Evolutionary conservation across 805 yeast species (phyloP), one percentile per base, ranked within the genome.

Genomic region (Yarrowia divulgata): DNA sequence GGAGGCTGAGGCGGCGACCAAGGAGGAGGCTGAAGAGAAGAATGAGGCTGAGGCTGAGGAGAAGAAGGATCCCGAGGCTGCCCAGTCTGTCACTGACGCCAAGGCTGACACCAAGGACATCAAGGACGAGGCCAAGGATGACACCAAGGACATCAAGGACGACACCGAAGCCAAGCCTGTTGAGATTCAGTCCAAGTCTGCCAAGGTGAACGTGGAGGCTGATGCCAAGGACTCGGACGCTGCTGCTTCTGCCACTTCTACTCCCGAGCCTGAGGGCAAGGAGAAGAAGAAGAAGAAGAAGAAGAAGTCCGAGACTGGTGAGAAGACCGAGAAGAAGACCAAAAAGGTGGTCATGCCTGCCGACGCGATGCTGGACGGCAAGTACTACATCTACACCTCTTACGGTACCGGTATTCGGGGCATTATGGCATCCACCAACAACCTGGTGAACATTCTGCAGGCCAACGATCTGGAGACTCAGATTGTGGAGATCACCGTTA

Each of bases 401-500:
- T 81, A 92, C 54, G 94, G 97, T 0, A 96, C 97, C 35, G 87
- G 87, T 68, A 96, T 95, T 0, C 88, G 87, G 84, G 70, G 89
- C 76, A 86, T 93, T 77, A 85, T 88, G 72, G 85, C 89, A 16
- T 82, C 93, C 73, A 92, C 97, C 16, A 90, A 90, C 74, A 81
- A 96, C 69, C 79, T 93, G 69, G 85, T 85, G 13, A 89, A 92
- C 0, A 90, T 93, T 68, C 82, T 93, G 67, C 84, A 86, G 48
- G 97, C 93, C 4, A 90, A 92, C 77, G 84, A 87, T 60, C 80
- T 93, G 66, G 82, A 85, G 70, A 90, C 87, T 76, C 84, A 85
- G 39, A 84, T 86, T 75, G 86, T 90, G 70, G 98, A 93, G 76
- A 79, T 92, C 67, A 97, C 97, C 7, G 91, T 97, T 0, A 96